Base-by-base conservation (phyloP, 306 rosid genomes). In the Castanea sativa region DNA sequence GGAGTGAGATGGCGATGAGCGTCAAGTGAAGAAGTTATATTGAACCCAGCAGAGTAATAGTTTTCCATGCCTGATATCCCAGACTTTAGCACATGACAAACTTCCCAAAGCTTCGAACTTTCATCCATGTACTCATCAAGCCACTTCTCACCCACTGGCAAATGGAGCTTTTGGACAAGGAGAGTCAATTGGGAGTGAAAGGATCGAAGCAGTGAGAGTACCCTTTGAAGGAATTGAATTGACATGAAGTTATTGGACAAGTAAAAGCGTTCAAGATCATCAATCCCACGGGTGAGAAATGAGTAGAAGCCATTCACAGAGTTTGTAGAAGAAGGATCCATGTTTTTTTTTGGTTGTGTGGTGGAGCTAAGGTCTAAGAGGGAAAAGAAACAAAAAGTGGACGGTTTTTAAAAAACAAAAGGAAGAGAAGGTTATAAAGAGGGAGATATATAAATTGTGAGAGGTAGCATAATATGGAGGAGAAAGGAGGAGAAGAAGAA, bases 81-180 rank as follows among this genome's bases (percentile, higher is more conserved):
- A 25, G 98, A 89, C 90, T 96, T 96, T 69, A 96, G 91, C 75
- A 96, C 96, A 79, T 91, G 97, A 55, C 98, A 96, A 69, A 97
- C 97, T 41, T 96, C 98, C 99, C 99, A 96, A 21, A 96, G 99
- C 83, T 90, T 96, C n/a, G 98, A 89, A 69, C 98, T 96, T 79
- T 96, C 98, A 77, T 96, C 99, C 99, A 96, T 96, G 86, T 96
- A 96, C 78, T 96, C 99, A 78, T 96, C 98, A 15, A 96, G 94
- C 99, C 99, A 96, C 86, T 96, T 96, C 75, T 96, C 99, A 21
- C 99, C 99, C 6, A 90, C 89, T 0, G 99, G 99, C 10, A 96
- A 89, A 81, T 96, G 99, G 59, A 96, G 99, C 82, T 93, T 96
- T 56, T 96, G 99, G 38, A 96, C 99, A 29, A 96, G 90, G 2